These are phyloP conservation scores for Didymella glomerata DNA, from an alignment of 2,329 filamentous ascomycete species.

Conservation along the genomic window DNA sequence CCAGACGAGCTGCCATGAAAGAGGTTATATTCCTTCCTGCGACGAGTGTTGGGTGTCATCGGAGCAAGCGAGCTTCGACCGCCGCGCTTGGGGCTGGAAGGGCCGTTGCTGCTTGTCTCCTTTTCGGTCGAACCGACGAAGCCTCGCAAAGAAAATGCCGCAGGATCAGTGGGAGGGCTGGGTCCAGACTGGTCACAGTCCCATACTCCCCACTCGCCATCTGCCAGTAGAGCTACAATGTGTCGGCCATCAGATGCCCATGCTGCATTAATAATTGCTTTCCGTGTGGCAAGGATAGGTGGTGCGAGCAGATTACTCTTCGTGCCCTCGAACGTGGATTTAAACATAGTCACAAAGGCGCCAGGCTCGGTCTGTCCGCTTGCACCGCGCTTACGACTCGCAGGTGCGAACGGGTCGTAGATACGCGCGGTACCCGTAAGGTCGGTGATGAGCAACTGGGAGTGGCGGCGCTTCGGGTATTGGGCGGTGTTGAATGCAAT, in stretches of 20 bases:
- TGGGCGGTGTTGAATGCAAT: constrained; percentile 64
- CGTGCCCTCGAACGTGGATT: constrained; percentile 43
- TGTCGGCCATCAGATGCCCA: constrained; percentile 58
- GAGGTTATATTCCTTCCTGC: constrained; percentile 55
- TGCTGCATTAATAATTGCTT: constrained; percentile 58
- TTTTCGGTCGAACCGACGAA: constrained; percentile 45
- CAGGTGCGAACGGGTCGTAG: constrained; percentile 61
- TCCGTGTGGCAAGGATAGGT: constrained; percentile 52
- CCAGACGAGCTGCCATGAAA: constrained; percentile 53
- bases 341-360: constrained; percentile 46
- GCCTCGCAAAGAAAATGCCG: constrained; percentile 49
- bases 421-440: constrained; percentile 64
- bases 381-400: constrained; percentile 33
- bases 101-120: constrained; percentile 28
- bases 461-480: constrained; percentile 62
- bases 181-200: constrained; percentile 52
- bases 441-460: constrained; percentile 64
- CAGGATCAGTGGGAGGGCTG: constrained; percentile 39
- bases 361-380: constrained; percentile 33
- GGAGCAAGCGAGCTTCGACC: constrained; percentile 54
- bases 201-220: constrained; percentile 65
- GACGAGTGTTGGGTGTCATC: constrained; percentile 62
- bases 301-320: constrained; percentile 36
- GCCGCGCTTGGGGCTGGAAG: constrained; percentile 46
- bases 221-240: constrained; percentile 58